These are phyloP conservation scores for Paecilomyces variotii DNA, from an alignment of 2,329 filamentous ascomycete genomes.

Conservation along the genomic window DNA sequence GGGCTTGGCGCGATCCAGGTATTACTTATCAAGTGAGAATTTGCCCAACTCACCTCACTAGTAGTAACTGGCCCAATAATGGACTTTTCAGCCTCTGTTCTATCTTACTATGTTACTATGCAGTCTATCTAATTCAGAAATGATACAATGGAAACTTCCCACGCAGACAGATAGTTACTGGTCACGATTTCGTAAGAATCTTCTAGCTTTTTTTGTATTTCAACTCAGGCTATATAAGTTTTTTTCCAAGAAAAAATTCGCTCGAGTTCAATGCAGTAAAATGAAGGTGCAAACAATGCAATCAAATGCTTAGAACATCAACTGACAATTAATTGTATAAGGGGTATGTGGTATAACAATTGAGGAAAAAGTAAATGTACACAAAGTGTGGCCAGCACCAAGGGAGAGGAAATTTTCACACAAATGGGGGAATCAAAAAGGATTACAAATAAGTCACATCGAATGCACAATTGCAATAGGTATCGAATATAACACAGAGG, in stretches of 20 bases:
- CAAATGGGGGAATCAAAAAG: slow-evolving; percentile 12
- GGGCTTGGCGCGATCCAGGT: too few species aligned
- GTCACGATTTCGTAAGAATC: not conserved
- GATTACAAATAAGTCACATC: slow-evolving; percentile 9
- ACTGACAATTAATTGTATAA: not conserved
- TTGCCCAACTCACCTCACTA: too few species aligned
- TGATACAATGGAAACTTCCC: not conserved
- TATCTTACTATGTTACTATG: too few species aligned
- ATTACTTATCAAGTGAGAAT: too few species aligned
- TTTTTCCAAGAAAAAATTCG: not conserved
- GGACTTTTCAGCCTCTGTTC: too few species aligned
- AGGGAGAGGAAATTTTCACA: slow-evolving; percentile 11
- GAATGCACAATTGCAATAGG: slow-evolving; percentile 21
- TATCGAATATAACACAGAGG: slow-evolving; percentile 34
- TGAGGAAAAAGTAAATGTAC: slow-evolving; percentile 26
- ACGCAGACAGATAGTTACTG: not conserved
- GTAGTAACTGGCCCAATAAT: too few species aligned
- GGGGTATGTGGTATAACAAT: slow-evolving; percentile 28
- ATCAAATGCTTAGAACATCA: not conserved
- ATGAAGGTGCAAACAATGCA: not conserved
- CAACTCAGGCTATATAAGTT: not conserved
- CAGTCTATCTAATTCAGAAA: not conserved
- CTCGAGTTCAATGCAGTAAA: slow-evolving; percentile 2
- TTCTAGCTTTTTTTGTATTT: not conserved
- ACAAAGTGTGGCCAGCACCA: slow-evolving; percentile 34